Conservation (phyloP, 345 rosid species). For the Draba incana region DNA sequence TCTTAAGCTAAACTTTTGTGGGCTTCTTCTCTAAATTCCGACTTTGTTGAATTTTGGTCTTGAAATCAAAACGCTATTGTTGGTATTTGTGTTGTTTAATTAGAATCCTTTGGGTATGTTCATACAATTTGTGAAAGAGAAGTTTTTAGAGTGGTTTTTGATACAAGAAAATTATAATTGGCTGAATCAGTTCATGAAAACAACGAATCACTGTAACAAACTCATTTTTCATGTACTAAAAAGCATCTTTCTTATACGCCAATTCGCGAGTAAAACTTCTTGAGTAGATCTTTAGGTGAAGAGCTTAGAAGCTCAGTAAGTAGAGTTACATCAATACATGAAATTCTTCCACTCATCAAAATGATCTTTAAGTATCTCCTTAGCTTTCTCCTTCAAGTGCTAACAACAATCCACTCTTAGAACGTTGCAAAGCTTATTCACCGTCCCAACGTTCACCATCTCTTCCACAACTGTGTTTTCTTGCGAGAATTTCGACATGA, state of each 20-base stretch:
- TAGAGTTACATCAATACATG: conserved; percentile 48
- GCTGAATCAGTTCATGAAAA: not conserved
- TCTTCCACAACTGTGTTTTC: conserved; percentile 56
- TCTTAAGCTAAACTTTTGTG: conserved; percentile 14
- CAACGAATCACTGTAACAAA: not conserved
- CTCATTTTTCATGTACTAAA: not conserved
- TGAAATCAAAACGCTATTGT: conserved; percentile 26
- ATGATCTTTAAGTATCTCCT: conserved; percentile 56
- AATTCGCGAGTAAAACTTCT: no score
- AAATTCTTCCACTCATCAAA: conserved; percentile 62
- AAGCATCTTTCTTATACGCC: no score
- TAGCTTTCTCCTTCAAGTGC: conserved; percentile 56
- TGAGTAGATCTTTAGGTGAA: conserved; percentile 34
- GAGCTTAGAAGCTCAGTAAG: conserved; percentile 40
- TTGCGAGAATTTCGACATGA: conserved; percentile 53
- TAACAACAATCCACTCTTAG: conserved; percentile 47
- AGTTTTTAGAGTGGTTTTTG: conserved; percentile 24
- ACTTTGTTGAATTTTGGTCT: conserved; percentile 34
- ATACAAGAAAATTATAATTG: conserved; percentile 13
- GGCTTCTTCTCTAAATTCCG: conserved; percentile 12
- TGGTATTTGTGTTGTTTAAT: conserved; percentile 18
- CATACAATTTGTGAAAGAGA: conserved; percentile 36
- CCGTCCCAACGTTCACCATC: conserved; percentile 63
- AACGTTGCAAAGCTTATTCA: conserved; percentile 59
- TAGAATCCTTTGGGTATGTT: conserved; percentile 27